Base-by-base conservation (phyloP, 202 grass and related monocot genomes). In the Panicum virgatum region DNA sequence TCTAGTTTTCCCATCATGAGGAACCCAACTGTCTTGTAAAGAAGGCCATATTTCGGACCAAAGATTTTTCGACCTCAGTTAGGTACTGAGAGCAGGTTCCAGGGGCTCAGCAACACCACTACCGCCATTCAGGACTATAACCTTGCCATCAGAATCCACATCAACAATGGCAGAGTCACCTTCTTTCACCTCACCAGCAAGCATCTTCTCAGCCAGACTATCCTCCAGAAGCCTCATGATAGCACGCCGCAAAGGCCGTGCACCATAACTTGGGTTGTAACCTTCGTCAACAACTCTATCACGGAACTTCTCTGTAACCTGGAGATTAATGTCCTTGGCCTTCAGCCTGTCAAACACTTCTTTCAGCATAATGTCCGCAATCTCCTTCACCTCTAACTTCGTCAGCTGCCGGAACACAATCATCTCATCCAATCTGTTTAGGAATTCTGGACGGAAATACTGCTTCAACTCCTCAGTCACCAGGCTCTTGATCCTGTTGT, bases 371-470 rank as follows among this genome's bases (percentile, higher is more conserved):
- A 97, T 97, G 34, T 93, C 94, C 9, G 94, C 86, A 67, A 97
- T 97, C 54, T 97, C 94, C 66, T 97, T 97, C 48, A 97, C 94
- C 89, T 97, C 94, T 20, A 97, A 52, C 68, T 97, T 97, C 0
- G 94, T 93, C 32, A 97, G 66, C 83, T 93, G 94, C 53, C 94
- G 85, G 90, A 97, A 97, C 60, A 97, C 94, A 47, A 97, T 97
- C 94, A 97, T 97, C 78, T 97, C 94, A 53, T 97, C 94, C 19
- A 97, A 62, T 68, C 91, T 86, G 80, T 97, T 93, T 75, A 93
- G 77, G 71, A 97, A 97, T 69, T 97, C 91, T 29, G 94, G 94
- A 11, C 90, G 74, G 88, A 97, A 97, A 32, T 97, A 97, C 57
- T 97, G 90, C 77, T 97, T 97, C 53, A 97, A 71, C 88, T 97